phyloP scores from a whole-genome alignment of 2,329 filamentous ascomycete genomes.

The Trichoderma brevicompactum region DNA sequence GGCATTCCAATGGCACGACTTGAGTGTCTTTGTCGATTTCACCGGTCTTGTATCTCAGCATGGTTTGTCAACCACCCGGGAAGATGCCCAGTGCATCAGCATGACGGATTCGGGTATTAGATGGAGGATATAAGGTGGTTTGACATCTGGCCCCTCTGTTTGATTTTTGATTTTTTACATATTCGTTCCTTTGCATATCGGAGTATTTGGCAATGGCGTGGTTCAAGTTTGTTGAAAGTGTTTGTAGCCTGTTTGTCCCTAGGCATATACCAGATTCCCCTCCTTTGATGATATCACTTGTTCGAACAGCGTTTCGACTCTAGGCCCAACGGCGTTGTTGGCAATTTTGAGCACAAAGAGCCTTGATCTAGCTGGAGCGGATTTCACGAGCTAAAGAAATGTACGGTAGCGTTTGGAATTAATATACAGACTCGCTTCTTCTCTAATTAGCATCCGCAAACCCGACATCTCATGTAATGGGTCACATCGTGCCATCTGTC shows the following conservation, averaged over 20 bases:
- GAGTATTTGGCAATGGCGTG: slow-evolving; percentile 18
- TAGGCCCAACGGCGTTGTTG: slow-evolving; percentile 16
- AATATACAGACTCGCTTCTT: slow-evolving; percentile 19
- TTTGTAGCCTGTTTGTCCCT: slow-evolving; percentile 4
- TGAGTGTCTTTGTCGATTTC: slow-evolving; percentile 69
- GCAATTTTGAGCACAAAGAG: slow-evolving; percentile 14
- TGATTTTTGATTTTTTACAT: background rate
- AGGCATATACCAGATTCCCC: slow-evolving; percentile 22
- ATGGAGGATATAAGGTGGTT: background rate
- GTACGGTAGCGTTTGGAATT: slow-evolving; percentile 22
- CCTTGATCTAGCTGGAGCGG: slow-evolving; percentile 11
- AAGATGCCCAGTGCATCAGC: slow-evolving; percentile 68
- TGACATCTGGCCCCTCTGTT: background rate
- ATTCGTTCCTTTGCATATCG: slow-evolving; percentile 29
- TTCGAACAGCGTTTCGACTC: slow-evolving; percentile 10
- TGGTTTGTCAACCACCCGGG: slow-evolving; percentile 68
- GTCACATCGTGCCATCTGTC: background rate
- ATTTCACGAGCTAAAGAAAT: slow-evolving; percentile 2
- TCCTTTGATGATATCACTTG: slow-evolving; percentile 20
- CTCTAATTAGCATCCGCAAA: background rate
- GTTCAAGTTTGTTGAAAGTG: slow-evolving; percentile 11
- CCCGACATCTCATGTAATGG: background rate
- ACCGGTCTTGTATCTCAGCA: slow-evolving; percentile 61
- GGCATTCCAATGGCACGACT: slow-evolving; percentile 67
- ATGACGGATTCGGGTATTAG: slow-evolving; percentile 59